These are phyloP conservation scores for Aspergillus pseudoterreus DNA, from an alignment of 2,329 filamentous ascomycete genomes.

Conservation along the genomic window DNA sequence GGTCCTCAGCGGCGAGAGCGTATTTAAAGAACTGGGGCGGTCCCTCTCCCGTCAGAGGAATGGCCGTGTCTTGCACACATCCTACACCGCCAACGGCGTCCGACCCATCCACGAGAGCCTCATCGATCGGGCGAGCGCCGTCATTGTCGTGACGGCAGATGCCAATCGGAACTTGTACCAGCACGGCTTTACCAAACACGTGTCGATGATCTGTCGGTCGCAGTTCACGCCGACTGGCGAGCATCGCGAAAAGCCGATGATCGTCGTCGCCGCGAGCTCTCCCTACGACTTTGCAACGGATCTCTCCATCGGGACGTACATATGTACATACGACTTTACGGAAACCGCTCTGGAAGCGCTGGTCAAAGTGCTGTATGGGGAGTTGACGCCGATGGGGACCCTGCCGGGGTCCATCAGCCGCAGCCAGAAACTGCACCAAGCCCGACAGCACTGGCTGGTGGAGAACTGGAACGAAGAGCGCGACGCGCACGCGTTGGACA, in stretches of 20 bases:
- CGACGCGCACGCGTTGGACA: slow-evolving; percentile 69
- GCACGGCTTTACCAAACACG: slow-evolving; percentile 90
- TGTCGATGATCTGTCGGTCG: slow-evolving; percentile 79
- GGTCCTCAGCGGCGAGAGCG: slow-evolving; percentile 86
- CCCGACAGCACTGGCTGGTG: slow-evolving; percentile 92
- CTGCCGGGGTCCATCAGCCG: slow-evolving; percentile 73
- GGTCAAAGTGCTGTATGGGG: slow-evolving; percentile 79
- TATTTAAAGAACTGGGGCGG: slow-evolving; percentile 84
- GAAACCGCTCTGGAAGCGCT: slow-evolving; percentile 84
- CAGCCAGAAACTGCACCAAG: slow-evolving; percentile 81
- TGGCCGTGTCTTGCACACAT: slow-evolving; percentile 85
- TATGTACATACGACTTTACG: slow-evolving; percentile 95
- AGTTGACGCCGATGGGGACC: slow-evolving; percentile 55
- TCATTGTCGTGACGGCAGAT: slow-evolving; percentile 89
- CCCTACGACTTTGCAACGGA: slow-evolving; percentile 97
- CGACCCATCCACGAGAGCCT: slow-evolving; percentile 90
- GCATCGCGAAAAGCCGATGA: slow-evolving; percentile 69
- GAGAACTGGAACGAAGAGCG: slow-evolving; percentile 80
- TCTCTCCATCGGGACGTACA: slow-evolving; percentile 81
- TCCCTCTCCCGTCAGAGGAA: slow-evolving; percentile 81
- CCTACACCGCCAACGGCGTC: slow-evolving; percentile 90
- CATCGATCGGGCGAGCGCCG: slow-evolving; percentile 80
- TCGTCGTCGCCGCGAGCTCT: slow-evolving; percentile 90
- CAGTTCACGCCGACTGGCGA: slow-evolving; percentile 38
- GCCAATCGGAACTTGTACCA: slow-evolving; percentile 93